These are phyloP conservation scores for Starmerella vaccinii DNA, from an alignment of 805 yeast genomes.

Conservation along the genomic window DNA sequence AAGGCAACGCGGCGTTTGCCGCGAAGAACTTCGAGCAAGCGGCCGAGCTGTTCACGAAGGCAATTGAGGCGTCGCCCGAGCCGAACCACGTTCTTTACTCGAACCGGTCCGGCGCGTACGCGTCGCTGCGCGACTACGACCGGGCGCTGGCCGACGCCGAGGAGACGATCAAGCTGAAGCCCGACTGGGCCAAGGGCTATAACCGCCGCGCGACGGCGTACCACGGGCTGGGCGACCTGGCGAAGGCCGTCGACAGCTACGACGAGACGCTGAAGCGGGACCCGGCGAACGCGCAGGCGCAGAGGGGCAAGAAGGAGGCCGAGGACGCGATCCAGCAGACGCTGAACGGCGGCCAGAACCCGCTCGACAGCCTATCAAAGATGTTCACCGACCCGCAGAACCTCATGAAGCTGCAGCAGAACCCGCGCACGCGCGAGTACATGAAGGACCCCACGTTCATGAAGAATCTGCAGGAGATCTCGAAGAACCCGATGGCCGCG, in stretches of 20 bases:
- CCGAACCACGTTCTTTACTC: slow-evolving; percentile 92
- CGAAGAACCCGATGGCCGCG: slow-evolving; percentile 64
- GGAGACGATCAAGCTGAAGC: slow-evolving; percentile 68
- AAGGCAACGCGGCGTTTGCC: slow-evolving; percentile 87
- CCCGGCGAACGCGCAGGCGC: slow-evolving; percentile 80
- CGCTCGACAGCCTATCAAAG: slow-evolving; percentile 68
- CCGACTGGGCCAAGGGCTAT: slow-evolving; percentile 92
- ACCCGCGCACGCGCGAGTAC: slow-evolving; percentile 79
- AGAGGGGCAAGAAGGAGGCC: slow-evolving; percentile 66
- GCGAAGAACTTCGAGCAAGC: slow-evolving; percentile 78
- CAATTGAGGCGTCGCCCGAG: slow-evolving; percentile 59
- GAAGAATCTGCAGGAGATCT: slow-evolving; percentile 44
- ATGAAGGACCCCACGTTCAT: slow-evolving; percentile 83
- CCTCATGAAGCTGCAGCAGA: slow-evolving; percentile 59
- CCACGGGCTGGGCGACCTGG: slow-evolving; percentile 73
- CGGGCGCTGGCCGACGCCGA: slow-evolving; percentile 79
- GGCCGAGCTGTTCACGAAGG: slow-evolving; percentile 68
- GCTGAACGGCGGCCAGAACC: slow-evolving; percentile 34
- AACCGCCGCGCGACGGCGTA: slow-evolving; percentile 89
- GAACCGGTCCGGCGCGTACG: slow-evolving; percentile 85
- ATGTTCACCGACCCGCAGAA: slow-evolving; percentile 73
- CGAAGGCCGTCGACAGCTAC: slow-evolving; percentile 91
- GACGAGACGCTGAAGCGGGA: slow-evolving; percentile 78
- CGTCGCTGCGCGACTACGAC: slow-evolving; percentile 63
- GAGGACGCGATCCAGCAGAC: slow-evolving; percentile 47